Evolutionary conservation across 305 asterid genomes (phyloP), one percentile per base, ranked within the genome.

Genomic region (Lippia alba): DNA sequence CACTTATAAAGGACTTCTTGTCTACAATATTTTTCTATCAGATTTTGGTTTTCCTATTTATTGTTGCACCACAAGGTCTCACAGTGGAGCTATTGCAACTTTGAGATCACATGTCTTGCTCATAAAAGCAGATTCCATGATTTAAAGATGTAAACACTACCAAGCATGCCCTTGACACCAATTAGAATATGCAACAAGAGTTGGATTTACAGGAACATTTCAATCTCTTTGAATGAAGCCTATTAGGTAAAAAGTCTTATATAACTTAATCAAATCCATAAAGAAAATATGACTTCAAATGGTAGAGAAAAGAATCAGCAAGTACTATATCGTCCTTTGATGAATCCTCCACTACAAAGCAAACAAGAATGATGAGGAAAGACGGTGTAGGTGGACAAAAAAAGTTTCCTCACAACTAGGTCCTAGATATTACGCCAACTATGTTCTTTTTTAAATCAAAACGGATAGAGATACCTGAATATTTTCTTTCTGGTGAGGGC

Each of bases 401-500:
- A 24, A 24, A 24, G 30, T 24, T 24, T 24, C 30, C 30, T 3
- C 30, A 24, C 2, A 24, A 48, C 14, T 36, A 24, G 15, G 50
- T 36, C 33, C 6, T 16, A 24, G 30, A 67, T 19, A 70, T 17
- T 4, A 61, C 30, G 69, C 33, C 17, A 68, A 11, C 30, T 32
- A 74, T 44, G 39, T 33, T 48, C 30, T 46, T 41, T 56, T 63
- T 30, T 19, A 41, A 68, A 14, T 41, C 11, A 63, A 75, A 51
- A 57, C 63, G 55, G 48, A 55, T 33, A 51, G 17, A 19, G 45
- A 57, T 84, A 89, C 96, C 96, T 88, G 95, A 83, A 90, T 90
- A 60, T 83, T 90, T 82, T 90, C 96, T 75, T 90, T 90, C 83
- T 84, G 88, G 69, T 90, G 96, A 71, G 96, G 95, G 66, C 95